These are phyloP conservation scores for Pontederia crassipes DNA, from an alignment of 176 grass and related monocot genomes.

Conservation along the genomic window DNA sequence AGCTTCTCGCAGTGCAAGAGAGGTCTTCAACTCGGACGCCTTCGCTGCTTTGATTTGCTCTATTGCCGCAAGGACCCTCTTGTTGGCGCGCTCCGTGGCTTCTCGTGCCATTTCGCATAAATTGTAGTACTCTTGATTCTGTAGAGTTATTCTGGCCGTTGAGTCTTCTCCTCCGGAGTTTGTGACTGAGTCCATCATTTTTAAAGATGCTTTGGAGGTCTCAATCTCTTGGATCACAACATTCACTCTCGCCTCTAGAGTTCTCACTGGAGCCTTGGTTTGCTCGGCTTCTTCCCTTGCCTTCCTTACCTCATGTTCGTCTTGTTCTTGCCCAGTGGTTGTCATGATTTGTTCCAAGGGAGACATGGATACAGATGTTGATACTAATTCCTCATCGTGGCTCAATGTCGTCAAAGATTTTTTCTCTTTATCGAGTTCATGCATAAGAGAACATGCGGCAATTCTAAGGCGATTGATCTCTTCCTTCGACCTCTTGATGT, in stretches of 20 bases:
- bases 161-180: not conserved
- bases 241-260: slow-evolving; percentile 3
- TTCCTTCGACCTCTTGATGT: slow-evolving; percentile 4
- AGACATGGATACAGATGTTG: not conserved
- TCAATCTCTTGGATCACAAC: slow-evolving; percentile 8
- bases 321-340: slow-evolving; percentile 5
- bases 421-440: slow-evolving; percentile 9
- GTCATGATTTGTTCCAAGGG: slow-evolving; percentile 9
- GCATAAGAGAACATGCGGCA: slow-evolving; percentile 1
- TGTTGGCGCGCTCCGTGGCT: slow-evolving; percentile 8
- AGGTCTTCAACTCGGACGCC: not conserved
- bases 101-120: slow-evolving; percentile 3
- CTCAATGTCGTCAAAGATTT: slow-evolving; percentile 3
- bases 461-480: slow-evolving; percentile 11
- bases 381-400: not conserved
- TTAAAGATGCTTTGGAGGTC: slow-evolving; percentile 3
- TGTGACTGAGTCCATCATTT: not conserved
- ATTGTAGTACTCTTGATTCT: slow-evolving; percentile 2
- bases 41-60: slow-evolving; percentile 16
- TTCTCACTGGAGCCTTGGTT: not conserved
- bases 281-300: slow-evolving; percentile 10
- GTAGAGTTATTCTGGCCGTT: slow-evolving; percentile 1
- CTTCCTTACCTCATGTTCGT: slow-evolving; percentile 2
- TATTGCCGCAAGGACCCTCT: slow-evolving; percentile 2
- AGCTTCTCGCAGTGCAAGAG: slow-evolving; percentile 4